Evolutionary conservation across 345 rosid species (phyloP).

Genomic region (Sonneratia caseolaris): DNA sequence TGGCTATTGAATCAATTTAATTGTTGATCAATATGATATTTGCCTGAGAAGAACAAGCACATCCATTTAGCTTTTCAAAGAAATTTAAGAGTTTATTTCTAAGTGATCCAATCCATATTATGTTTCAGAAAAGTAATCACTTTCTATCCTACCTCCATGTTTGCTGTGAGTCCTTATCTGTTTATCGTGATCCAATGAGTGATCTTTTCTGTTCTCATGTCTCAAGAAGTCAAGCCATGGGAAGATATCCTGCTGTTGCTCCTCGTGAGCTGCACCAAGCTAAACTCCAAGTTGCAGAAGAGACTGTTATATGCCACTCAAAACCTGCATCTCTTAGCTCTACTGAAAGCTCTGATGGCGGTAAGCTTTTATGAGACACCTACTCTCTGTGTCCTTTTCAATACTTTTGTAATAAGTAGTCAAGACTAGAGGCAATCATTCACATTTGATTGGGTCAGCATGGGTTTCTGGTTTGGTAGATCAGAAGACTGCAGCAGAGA

Average conservation of each 20-base stretch:
- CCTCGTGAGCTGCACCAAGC: conserved; percentile 36
- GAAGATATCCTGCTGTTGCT: conserved; percentile 15
- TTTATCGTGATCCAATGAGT: background rate
- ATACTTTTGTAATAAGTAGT: background rate
- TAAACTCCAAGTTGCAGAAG: conserved; percentile 54
- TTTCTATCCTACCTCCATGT: background rate
- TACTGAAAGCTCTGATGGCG: conserved; percentile 72
- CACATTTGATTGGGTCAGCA: background rate
- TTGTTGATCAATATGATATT: no score
- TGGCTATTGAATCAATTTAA: no score
- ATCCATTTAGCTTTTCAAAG: no score
- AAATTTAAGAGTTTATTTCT: no score
- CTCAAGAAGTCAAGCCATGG: conserved; percentile 29
- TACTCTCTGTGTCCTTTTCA: background rate
- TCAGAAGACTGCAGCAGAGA: background rate
- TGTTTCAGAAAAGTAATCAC: background rate
- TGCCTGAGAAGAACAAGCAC: no score
- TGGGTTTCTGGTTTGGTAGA: background rate
- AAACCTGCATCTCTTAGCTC: conserved; percentile 78
- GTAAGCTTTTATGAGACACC: conserved; percentile 24
- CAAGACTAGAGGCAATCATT: background rate
- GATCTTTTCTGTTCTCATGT: conserved; percentile 5
- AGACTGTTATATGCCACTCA: conserved; percentile 76
- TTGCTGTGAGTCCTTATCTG: background rate
- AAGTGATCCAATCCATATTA: no score